Evolutionary conservation across 208 protist genomes (phyloP).

Genomic region (Wallacemonas sp.): DNA sequence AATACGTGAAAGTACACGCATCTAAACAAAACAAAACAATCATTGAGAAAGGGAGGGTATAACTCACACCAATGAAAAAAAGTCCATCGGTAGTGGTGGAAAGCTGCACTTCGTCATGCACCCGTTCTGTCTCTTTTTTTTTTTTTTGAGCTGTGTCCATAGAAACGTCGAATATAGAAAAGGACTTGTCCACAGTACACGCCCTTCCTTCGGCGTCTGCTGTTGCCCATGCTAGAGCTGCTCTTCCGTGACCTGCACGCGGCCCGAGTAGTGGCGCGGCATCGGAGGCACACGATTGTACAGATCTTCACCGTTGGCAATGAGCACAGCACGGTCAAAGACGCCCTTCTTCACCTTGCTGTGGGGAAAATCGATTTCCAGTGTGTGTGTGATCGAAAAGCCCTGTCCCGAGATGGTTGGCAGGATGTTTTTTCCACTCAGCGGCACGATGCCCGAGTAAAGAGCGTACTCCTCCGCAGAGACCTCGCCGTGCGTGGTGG

Average conservation of each 20-base stretch:
- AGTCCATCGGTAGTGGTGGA: too few species aligned
- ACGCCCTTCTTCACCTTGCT: not conserved
- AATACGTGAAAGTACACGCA: too few species aligned
- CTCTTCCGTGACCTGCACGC: too few species aligned
- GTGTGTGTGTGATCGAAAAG: not conserved
- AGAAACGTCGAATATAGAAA: too few species aligned
- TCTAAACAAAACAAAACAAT: too few species aligned
- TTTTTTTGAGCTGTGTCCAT: not conserved
- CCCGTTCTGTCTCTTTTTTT: conserved; percentile 8
- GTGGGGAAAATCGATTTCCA: conserved; percentile 10
- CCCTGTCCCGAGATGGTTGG: not conserved
- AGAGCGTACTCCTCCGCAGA: not conserved
- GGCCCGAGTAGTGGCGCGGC: not conserved
- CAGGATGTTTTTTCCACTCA: not conserved
- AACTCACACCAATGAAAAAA: too few species aligned
- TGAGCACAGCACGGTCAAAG: not conserved
- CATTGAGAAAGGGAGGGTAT: too few species aligned
- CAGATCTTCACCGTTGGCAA: not conserved
- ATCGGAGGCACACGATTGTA: not conserved
- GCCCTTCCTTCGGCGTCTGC: too few species aligned
- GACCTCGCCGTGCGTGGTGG: not conserved
- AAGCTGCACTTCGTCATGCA: not conserved
- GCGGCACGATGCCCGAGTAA: not conserved
- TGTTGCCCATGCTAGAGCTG: too few species aligned
- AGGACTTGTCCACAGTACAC: too few species aligned